Base-by-base conservation (phyloP, 345 rosid genomes). In the Rhodomyrtus tomentosa region DNA sequence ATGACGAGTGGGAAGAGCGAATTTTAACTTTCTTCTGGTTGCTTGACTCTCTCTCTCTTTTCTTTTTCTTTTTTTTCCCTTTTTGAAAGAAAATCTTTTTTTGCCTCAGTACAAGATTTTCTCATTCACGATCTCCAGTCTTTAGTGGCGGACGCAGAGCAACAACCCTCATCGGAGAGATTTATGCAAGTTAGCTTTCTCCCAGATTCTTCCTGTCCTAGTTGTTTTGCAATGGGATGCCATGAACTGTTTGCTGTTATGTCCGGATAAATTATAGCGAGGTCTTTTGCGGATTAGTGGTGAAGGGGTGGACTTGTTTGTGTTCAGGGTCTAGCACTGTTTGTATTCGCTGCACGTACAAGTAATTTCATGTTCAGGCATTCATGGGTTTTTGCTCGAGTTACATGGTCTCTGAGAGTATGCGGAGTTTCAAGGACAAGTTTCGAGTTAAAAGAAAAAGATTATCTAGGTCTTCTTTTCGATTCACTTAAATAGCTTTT, bases 41-140 rank as follows among this genome's bases (percentile, higher is more conserved):
- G 50, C 50, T 11, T 10, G 50, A 40, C 42, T 10, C 14, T 49
- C 50, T 49, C 3, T 49, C 3, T 48, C 10, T 48, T 48, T 40
- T 4, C n/a, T n/a, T n/a, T n/a, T n/a, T n/a, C n/a, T n/a, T n/a
- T n/a, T n/a, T n/a, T n/a, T 11, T 49, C 3, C 10, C 10, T 48
- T 48, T 40, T 4, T 40, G 3, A 2, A 40, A 40, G 42, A 40
- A 40, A 40, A 48, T 10, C 2, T 0, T 40, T 40, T 15, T 79
- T 80, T 50, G 82, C 82, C 45, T 68, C 88, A 93, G 95, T 88
- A 38, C 93, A 94, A 84, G 97, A 94, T 85, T 90, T 93, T 48
- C 90, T 94, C 82, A 32, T 92, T 79, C 93, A 90, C 49, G 95
- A 94, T 87, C 87, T 92, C 42, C 81, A 89, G 49, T 82, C 74